Base-by-base conservation (phyloP, 257 asterid genomes). In the Solanum ossicruentum region DNA sequence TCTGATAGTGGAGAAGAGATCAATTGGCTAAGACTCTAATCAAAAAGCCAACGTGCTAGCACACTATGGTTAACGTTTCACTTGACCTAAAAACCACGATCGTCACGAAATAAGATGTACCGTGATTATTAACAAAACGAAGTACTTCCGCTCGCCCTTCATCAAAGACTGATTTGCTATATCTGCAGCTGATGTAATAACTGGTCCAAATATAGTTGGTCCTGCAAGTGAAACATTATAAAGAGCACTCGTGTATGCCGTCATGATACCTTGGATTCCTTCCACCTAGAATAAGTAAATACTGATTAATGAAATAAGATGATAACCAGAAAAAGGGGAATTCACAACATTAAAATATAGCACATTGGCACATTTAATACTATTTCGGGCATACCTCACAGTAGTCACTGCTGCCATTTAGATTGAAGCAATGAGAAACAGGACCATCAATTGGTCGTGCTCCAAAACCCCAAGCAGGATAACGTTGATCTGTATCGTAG, bases 401-500 rank as follows among this genome's bases (percentile, higher is more conserved):
- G 86, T 92, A 89, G 85, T 67, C 93, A 89, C 88, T 95, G 91
- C 99, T 97, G 86, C 99, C 99, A 88, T 94, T 97, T 85, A 97
- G 92, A 88, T 97, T 97, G 88, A 97, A 97, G 89, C 99, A 97
- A 87, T 97, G 99, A 66, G 99, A 97, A 56, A 97, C 98, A 54
- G 99, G 98, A 52, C 98, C 98, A 90, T 97, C 99, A 84, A 97
- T 94, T 72, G 99, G 98, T 57, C 98, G 92, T 26, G 98, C 99
- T 86, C 99, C 99, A 83, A 97, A 97, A 72, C 99, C 99, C 99
- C 98, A 97, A 84, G 99, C 97, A 82, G 99, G 98, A 87, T 93
- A 95, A 57, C 88, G 94, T 87, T 89, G 92, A 91, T 97, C 99
- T 28, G 89, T 90, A 88, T 95, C 99, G 82, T 97, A 97, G 89